Evolutionary conservation across 768 basidiomycete species (phyloP).

Genomic region (Mrakia blollopis): DNA sequence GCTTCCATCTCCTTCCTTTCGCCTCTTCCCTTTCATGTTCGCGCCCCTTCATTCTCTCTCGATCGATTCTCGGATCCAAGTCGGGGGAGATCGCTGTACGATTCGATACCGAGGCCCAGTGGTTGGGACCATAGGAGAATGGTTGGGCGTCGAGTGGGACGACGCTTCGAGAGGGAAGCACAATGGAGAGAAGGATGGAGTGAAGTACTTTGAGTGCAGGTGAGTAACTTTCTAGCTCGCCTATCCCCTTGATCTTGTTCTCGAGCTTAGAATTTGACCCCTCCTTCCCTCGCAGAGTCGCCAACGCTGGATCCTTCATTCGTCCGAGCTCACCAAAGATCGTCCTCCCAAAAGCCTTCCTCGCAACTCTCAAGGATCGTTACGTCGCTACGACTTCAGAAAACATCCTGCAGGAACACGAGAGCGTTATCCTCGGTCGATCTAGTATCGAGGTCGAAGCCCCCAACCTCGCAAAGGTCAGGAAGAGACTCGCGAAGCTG

Average conservation of each 20-base stretch:
- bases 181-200: constrained; percentile 71
- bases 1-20: neutral
- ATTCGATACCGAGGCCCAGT: constrained; percentile 65
- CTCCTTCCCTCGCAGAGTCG: constrained; percentile 48
- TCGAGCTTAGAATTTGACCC: neutral
- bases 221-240: constrained; percentile 48
- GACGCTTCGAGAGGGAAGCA: constrained; percentile 78
- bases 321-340: constrained; percentile 57
- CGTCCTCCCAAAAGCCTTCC: constrained; percentile 63
- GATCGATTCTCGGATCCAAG: constrained; percentile 8
- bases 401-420: constrained; percentile 37
- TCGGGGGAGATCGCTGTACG: constrained; percentile 54
- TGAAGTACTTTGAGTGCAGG: constrained; percentile 72
- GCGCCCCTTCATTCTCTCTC: neutral
- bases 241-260: constrained; percentile 1
- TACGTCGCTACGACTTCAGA: constrained; percentile 49
- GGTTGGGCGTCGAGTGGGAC: constrained; percentile 99
- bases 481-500: constrained; percentile 62
- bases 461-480: constrained; percentile 72
- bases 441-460: constrained; percentile 85
- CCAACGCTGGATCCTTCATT: constrained; percentile 71
- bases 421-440: constrained; percentile 69
- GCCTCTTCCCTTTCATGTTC: neutral
- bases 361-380: constrained; percentile 66
- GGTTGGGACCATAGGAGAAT: constrained; percentile 58